phyloP scores from a whole-genome alignment of 2,329 filamentous ascomycete genomes.

The Trichophaea hybrida region DNA sequence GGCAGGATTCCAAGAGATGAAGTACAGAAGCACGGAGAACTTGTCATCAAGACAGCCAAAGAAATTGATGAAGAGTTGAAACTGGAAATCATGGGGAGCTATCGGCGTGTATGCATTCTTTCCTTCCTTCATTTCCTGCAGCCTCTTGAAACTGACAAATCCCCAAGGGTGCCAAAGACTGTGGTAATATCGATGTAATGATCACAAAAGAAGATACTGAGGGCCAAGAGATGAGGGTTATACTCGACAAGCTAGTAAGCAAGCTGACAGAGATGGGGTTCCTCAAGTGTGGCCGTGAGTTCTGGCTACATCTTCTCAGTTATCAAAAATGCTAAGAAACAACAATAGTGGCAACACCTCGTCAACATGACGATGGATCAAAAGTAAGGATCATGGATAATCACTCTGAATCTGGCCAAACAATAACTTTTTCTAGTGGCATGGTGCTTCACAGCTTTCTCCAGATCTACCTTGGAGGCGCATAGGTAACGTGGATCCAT shows the following conservation, averaged over 20 bases:
- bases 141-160: neutral
- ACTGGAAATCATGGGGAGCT: constrained; percentile 68
- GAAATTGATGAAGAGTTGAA: constrained; percentile 49
- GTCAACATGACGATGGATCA: constrained; percentile 32
- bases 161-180: constrained; percentile 46
- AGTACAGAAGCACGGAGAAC: constrained; percentile 51
- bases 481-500: constrained; percentile 12
- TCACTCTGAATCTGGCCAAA: neutral
- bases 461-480: constrained; percentile 21
- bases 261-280: constrained; percentile 48
- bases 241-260: constrained; percentile 50
- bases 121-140: neutral
- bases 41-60: constrained; percentile 47
- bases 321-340: constrained; percentile 31
- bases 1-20: constrained; percentile 63
- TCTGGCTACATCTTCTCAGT: neutral
- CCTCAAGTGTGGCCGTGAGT: constrained; percentile 33
- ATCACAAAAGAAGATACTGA: constrained; percentile 52
- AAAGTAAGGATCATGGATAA: constrained; percentile 42
- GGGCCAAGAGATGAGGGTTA: constrained; percentile 29
- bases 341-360: constrained; percentile 47
- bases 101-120: constrained; percentile 43
- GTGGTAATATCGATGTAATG: constrained; percentile 72
- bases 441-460: constrained; percentile 40
- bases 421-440: constrained; percentile 45